These are phyloP conservation scores for Podospora pseudocomata DNA, from an alignment of 495 filamentous ascomycete species.

Conservation along the genomic window DNA sequence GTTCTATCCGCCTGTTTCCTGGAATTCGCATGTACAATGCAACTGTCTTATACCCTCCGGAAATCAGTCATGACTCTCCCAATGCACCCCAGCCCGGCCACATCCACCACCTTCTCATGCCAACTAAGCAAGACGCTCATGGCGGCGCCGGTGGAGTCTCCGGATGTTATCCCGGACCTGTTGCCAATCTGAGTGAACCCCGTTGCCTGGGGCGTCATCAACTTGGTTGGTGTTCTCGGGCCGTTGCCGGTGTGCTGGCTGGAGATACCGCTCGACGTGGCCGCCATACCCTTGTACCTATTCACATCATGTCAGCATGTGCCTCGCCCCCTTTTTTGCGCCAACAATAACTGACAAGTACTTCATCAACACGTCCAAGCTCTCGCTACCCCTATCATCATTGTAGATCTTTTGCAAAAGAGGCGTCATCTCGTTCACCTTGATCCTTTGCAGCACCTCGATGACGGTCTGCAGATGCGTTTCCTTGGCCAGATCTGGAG, in stretches of 20 bases:
- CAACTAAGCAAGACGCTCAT: conserved; percentile 94
- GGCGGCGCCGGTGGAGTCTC: conserved; percentile 74
- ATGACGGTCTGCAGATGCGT: conserved; percentile 74
- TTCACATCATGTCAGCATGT: background rate
- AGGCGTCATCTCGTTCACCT: conserved; percentile 83
- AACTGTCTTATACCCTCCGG: conserved; percentile 63
- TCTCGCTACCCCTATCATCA: conserved; percentile 67
- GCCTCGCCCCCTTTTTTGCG: background rate
- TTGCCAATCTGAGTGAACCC: conserved; percentile 77
- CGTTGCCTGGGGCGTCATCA: conserved; percentile 72
- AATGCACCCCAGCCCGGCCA: conserved; percentile 82
- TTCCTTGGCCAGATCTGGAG: conserved; percentile 67
- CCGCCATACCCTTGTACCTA: conserved; percentile 82
- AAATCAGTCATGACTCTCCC: conserved; percentile 89
- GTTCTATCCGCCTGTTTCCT: background rate
- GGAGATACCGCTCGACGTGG: conserved; percentile 16
- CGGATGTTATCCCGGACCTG: conserved; percentile 54
- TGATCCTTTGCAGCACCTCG: conserved; percentile 86
- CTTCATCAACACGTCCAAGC: conserved; percentile 71
- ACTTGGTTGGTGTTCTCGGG: conserved; percentile 33
- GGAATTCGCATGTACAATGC: background rate
- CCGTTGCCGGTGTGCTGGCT: conserved; percentile 25
- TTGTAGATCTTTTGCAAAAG: conserved; percentile 72
- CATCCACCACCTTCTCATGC: conserved; percentile 93
- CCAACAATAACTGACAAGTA: conserved; percentile 55